These are phyloP conservation scores for Pseudoperonospora humuli DNA, from an alignment of 352 stramenopile genomes.

Conservation along the genomic window DNA sequence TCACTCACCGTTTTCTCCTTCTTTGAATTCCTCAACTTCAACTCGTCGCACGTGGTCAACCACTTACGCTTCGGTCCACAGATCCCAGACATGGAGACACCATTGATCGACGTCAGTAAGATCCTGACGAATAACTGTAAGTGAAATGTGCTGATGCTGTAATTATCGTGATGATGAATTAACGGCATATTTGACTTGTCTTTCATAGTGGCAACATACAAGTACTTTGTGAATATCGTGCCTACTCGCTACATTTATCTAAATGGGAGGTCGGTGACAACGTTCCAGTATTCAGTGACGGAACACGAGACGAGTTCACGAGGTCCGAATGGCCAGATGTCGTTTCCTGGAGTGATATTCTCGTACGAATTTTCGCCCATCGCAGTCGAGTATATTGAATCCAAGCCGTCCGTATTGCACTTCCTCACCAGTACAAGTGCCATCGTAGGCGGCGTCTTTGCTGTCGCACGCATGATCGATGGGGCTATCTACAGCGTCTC, in stretches of 20 bases:
- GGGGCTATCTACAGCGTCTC: constrained; percentile 84
- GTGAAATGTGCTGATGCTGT: background rate
- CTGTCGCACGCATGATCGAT: constrained; percentile 82
- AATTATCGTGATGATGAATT: too few relatives aligned
- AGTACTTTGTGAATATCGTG: constrained; percentile 84
- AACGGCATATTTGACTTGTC: constrained; percentile 1
- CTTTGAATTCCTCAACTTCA: constrained; percentile 85
- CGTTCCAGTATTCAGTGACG: constrained; percentile 86
- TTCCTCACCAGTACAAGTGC: constrained; percentile 84
- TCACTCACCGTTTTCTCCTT: constrained; percentile 84
- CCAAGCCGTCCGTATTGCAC: constrained; percentile 74
- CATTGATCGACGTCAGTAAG: constrained; percentile 80
- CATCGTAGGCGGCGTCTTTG: constrained; percentile 82
- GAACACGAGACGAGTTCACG: constrained; percentile 58
- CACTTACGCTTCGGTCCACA: constrained; percentile 65
- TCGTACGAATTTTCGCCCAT: constrained; percentile 88
- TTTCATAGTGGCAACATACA: constrained; percentile 73
- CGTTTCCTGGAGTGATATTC: constrained; percentile 79
- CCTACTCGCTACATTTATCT: constrained; percentile 80
- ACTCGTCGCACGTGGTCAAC: constrained; percentile 80
- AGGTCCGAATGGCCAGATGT: constrained; percentile 42
- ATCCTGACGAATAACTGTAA: constrained; percentile 72
- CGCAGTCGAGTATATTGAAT: constrained; percentile 83
- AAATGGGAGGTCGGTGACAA: constrained; percentile 53
- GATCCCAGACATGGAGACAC: constrained; percentile 82